Evolutionary conservation across 2,329 filamentous ascomycete genomes (phyloP), one percentile per base, ranked within the genome.

Genomic region (Phoma sp.): DNA sequence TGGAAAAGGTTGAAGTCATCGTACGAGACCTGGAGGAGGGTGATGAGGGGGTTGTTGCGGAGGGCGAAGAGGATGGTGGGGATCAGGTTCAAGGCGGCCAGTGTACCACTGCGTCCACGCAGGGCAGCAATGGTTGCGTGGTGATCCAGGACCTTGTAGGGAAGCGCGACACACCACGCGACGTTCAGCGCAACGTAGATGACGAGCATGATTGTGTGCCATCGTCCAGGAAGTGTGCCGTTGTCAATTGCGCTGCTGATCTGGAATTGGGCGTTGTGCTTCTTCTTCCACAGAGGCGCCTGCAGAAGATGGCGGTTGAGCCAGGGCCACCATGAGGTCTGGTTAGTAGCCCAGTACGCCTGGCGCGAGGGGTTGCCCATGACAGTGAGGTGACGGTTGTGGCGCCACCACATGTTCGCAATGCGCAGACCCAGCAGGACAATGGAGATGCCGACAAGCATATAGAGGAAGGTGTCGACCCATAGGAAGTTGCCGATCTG

Each of bases 1-100:
- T 96, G 91, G 45, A 95, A 79, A 7, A 95, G 86, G 73, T 98
- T 98, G 82, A 96, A 98, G 0, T 93, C 96, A 75, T 98, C 95
- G 77, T 97, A 99, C 74, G 90, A 93, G 72, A 98, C 89, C 65
- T 89, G 86, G 52, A 98, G 82, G 30, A 96, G 75, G 3, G 81
- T 75, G 69, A 98, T 97, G 43, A 97, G 80, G 7, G 91, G 91
- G 77, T 98, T 99, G 80, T 98, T 98, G 71, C 95, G 89, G 32
- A 91, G 87, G 10, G 93, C 92, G 52, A 98, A 85, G 60, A 98
- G 84, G 67, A 98, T 83, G 27, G 97, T 86, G 4, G 95, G 93
- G 29, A 99, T 86, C 85, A 98, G 90, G 78, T 97, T 99, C 67
- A 96, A 84, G 9, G 92, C 82, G 4, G 93, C 87, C 60, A 99